Conservation (phyloP, 2,329 filamentous ascomycete genomes). For the Trichophyton rubrum region DNA sequence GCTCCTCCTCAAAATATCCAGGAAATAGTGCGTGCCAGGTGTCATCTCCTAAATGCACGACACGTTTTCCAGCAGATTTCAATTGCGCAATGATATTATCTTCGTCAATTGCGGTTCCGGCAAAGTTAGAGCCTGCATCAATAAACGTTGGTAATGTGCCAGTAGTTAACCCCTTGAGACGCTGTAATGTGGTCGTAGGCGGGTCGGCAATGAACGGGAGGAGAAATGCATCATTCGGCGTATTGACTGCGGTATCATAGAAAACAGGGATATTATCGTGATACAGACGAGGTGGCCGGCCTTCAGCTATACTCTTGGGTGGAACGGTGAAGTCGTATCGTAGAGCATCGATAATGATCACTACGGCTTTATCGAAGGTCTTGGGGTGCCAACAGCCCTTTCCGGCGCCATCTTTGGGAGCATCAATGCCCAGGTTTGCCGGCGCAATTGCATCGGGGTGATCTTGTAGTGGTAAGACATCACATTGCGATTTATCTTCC, state of each 20-base stretch:
- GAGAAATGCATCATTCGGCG: constrained; percentile 73
- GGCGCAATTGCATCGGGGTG: neutral
- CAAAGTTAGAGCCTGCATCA: constrained; percentile 89
- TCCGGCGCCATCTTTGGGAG: constrained; percentile 19
- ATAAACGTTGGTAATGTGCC: constrained; percentile 91
- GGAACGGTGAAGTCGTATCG: constrained; percentile 96
- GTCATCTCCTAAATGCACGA: constrained; percentile 94
- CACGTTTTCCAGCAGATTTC: constrained; percentile 53
- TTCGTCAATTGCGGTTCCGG: constrained; percentile 88
- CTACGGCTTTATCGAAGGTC: constrained; percentile 79
- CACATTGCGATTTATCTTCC: constrained; percentile 61
- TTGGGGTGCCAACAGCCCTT: constrained; percentile 93
- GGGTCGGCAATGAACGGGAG: constrained; percentile 95
- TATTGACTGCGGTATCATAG: constrained; percentile 63
- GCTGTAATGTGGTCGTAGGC: constrained; percentile 82
- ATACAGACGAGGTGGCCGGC: constrained; percentile 48
- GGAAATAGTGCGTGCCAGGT: constrained; percentile 94
- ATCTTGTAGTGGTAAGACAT: constrained; percentile 50
- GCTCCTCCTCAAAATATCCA: constrained; percentile 75
- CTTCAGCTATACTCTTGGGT: constrained; percentile 39
- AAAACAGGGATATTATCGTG: constrained; percentile 81
- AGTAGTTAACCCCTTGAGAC: constrained; percentile 86
- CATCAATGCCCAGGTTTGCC: constrained; percentile 16
- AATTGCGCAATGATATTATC: constrained; percentile 63
- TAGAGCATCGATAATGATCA: constrained; percentile 83